Percentiles rank a stretch among this genome's conserved stretches.
phyloP scores from a whole-genome alignment of 805 yeast species.

The Tetrapisispora phaffii region DNA sequence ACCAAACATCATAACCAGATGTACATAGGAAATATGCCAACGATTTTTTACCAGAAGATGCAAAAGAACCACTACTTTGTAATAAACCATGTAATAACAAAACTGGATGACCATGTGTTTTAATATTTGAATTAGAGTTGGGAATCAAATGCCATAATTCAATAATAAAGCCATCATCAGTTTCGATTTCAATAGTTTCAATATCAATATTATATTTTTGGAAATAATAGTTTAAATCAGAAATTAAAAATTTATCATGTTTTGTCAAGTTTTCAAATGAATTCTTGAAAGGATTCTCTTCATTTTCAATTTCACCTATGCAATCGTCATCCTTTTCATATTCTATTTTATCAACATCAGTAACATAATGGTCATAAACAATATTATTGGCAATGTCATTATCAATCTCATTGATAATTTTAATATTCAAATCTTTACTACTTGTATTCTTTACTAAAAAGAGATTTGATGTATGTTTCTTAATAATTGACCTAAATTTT shows the following conservation, averaged over 20 bases:
- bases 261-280: constrained; percentile 7
- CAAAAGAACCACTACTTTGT: constrained; percentile 77
- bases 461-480: neutral
- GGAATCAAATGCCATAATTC: constrained; percentile 41
- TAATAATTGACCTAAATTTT: neutral
- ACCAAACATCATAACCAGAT: constrained; percentile 76
- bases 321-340: neutral
- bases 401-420: constrained; percentile 9
- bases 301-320: neutral
- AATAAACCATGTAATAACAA: constrained; percentile 77
- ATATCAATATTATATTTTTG: constrained; percentile 49
- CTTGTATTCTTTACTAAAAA: neutral
- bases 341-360: constrained; percentile 5
- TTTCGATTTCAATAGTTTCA: constrained; percentile 48
- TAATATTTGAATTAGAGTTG: constrained; percentile 11
- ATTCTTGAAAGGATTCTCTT: neutral
- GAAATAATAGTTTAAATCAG: constrained; percentile 62
- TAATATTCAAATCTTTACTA: neutral
- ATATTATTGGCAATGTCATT: constrained; percentile 22
- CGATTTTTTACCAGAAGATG: constrained; percentile 70
- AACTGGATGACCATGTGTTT: constrained; percentile 44
- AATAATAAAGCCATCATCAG: constrained; percentile 74
- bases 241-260: constrained; percentile 31
- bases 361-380: constrained; percentile 24
- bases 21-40: constrained; percentile 48